Evolutionary conservation across 2,329 filamentous ascomycete genomes (phyloP), one percentile per base, ranked within the genome.

Genomic region (Pyrenophora teres): DNA sequence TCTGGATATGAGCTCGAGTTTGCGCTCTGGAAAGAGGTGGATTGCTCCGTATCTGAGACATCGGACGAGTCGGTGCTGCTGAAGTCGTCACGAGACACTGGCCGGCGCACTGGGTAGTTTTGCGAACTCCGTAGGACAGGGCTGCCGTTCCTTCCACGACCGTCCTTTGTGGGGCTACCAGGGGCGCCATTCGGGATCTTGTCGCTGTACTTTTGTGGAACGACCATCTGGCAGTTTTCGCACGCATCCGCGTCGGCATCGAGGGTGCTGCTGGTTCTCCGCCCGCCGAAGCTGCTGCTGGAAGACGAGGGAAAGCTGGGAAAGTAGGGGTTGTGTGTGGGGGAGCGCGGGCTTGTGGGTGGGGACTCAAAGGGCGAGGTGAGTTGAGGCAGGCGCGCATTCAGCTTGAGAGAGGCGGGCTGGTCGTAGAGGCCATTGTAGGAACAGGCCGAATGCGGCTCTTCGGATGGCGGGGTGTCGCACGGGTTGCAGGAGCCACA

Each of bases 71-170:
- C 69, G 7, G 68, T 69, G 52, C 69, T 71, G 57, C 64, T 69
- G 48, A 63, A 60, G 36, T 67, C 64, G 44, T 69, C 68, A 35
- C 62, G 57, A 6, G 62, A 58, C 23, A 49, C 47, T 13, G 63
- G 54, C n/a, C 77, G 75, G 54, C 79, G 80, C 3, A 81, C 80
- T 42, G 80, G 77, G 45, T 82, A 78, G 25, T 80, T 74, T 65
- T 83, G 80, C 25, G 79, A 75, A 31, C 80, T 82, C 31, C 82
- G 79, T 50, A 84, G 67, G 5, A 84, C 80, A 0, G 82, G 82
- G 56, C 80, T 82, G 36, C 78, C 78, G 57, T 80, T 79, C 43
- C 74, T 74, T 33, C 76, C 76, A 40, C 78, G 77, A 27, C 78
- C 78, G 54, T 81, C 78, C 49, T 77, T 75, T 38, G 68, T 71